phyloP scores from a whole-genome alignment of 495 filamentous ascomycete genomes.

The Talaromyces nanjingensis region DNA sequence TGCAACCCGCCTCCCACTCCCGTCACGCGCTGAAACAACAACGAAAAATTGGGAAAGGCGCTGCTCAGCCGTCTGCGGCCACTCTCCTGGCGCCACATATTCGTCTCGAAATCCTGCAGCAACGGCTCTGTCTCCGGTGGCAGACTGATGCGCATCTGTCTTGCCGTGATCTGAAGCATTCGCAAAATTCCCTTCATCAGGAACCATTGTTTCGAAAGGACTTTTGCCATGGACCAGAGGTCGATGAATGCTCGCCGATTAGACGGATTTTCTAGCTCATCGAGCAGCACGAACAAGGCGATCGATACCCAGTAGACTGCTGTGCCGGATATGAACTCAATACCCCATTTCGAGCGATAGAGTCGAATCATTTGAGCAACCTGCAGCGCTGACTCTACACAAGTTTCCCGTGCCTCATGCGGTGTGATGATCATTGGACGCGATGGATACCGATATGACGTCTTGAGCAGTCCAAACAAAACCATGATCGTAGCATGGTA shows the following conservation, averaged over 20 bases:
- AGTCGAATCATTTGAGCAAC: slow-evolving; percentile 26
- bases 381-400: slow-evolving; percentile 20
- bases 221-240: slow-evolving; percentile 18
- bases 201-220: slow-evolving; percentile 22
- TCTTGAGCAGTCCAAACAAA: slow-evolving; percentile 17
- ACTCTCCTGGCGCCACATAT: slow-evolving; percentile 18
- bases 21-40: slow-evolving; percentile 6
- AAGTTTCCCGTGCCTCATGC: slow-evolving; percentile 15
- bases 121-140: slow-evolving; percentile 24
- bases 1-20: slow-evolving; percentile 3
- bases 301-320: slow-evolving; percentile 28
- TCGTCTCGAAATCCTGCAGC: slow-evolving; percentile 22
- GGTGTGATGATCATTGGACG: neutral
- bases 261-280: slow-evolving; percentile 16
- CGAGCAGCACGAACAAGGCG: slow-evolving; percentile 24
- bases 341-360: slow-evolving; percentile 24
- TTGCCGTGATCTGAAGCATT: slow-evolving; percentile 25
- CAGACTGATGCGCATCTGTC: slow-evolving; percentile 18
- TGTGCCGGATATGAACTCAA: slow-evolving; percentile 27
- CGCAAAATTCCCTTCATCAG: slow-evolving; percentile 28
- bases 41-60: slow-evolving; percentile 25
- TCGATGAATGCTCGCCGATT: slow-evolving; percentile 24
- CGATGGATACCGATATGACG: slow-evolving; percentile 5
- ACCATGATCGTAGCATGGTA: slow-evolving; percentile 24
- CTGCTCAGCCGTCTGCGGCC: slow-evolving; percentile 20